Percentiles rank a stretch among this genome's conserved stretches.
These are phyloP conservation scores for Hypoxylon sp. DNA, from an alignment of 2,329 filamentous ascomycete species.

Conservation along the genomic window DNA sequence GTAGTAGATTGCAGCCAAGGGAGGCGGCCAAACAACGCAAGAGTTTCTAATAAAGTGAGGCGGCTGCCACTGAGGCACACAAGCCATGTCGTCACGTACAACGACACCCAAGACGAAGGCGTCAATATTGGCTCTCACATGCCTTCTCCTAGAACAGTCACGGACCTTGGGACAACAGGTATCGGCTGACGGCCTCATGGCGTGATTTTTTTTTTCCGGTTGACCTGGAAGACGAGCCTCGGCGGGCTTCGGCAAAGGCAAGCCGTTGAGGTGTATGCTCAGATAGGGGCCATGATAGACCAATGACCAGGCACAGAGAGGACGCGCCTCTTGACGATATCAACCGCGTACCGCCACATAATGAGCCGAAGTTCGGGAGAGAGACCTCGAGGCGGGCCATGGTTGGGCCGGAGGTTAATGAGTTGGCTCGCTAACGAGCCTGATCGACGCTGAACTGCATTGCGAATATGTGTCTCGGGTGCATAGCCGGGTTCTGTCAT, in stretches of 20 bases:
- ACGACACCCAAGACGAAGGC: constrained; percentile 28
- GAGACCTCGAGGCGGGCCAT: constrained; percentile 28
- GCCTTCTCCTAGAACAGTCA: constrained; percentile 18
- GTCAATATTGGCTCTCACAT: constrained; percentile 25
- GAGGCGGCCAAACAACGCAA: constrained; percentile 28
- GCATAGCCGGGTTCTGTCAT: constrained; percentile 40
- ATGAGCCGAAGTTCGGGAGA: constrained; percentile 40
- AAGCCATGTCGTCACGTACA: constrained; percentile 32
- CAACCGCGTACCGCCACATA: constrained; percentile 29
- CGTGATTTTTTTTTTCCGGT: constrained; percentile 30
- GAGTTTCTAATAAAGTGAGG: constrained; percentile 23
- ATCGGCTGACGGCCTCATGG: constrained; percentile 31
- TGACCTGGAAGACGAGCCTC: constrained; percentile 25
- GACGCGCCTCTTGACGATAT: constrained; percentile 29
- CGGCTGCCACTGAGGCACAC: constrained; percentile 23
- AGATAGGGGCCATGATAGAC: constrained; percentile 27
- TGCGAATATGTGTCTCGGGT: constrained; percentile 15
- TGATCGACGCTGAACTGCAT: constrained; percentile 45
- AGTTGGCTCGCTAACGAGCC: constrained; percentile 31
- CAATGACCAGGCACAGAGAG: constrained; percentile 32
- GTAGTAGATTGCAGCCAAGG: constrained; percentile 34
- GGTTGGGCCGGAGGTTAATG: constrained; percentile 25
- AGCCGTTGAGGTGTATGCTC: constrained; percentile 20
- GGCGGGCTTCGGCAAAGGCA: constrained; percentile 27
- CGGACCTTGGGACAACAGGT: constrained; percentile 12